Evolutionary conservation across 2,329 filamentous ascomycete genomes (phyloP), one percentile per base, ranked within the genome.

Genomic region (Exutisphaerella laricina): DNA sequence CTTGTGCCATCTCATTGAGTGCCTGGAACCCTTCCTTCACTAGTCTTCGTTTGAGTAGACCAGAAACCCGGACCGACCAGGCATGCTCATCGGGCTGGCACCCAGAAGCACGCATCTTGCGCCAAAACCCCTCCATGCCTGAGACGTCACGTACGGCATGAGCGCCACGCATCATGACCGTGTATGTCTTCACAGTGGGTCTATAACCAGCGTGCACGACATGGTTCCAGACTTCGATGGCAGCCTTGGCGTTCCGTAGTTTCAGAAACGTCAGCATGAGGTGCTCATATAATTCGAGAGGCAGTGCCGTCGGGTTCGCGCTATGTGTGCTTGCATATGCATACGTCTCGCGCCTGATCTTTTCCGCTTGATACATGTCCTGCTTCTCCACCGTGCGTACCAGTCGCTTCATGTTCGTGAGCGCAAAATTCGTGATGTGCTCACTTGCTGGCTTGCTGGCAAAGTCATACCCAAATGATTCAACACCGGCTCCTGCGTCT

Each of bases 1-100:
- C 57, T 9, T 62, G 66, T 28, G 75, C 72, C 79, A 90, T 83
- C 50, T 87, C 76, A 25, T 78, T 70, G 30, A 90, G 67, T 3
- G 80, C 80, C 25, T 65, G 58, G 9, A 92, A 65, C n/a, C 77
- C 85, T 13, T 69, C 68, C 54, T 46, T 74, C 68, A 22, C 74
- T 13, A 13, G 17, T 13, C 34, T 13, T 13, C 39, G 10, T 18
- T 73, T 69, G 43, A 88, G 76, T 8, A 88, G 70, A 0, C 79
- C 80, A 18, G 78, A 74, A 31, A 92, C 77, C 18, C 83, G 75
- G 10, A 79, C 78, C 6, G 80, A 83, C 86, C 86, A 92, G 28
- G 81, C 78, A 41, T 70, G 58, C 5, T 64, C 63, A 60, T 90
- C 85, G 4, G 87, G 78, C 50, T 74, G 65, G 7, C 79, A 56